Base-by-base conservation (phyloP, 2,329 filamentous ascomycete genomes). In the Pestalotiopsis sp. region DNA sequence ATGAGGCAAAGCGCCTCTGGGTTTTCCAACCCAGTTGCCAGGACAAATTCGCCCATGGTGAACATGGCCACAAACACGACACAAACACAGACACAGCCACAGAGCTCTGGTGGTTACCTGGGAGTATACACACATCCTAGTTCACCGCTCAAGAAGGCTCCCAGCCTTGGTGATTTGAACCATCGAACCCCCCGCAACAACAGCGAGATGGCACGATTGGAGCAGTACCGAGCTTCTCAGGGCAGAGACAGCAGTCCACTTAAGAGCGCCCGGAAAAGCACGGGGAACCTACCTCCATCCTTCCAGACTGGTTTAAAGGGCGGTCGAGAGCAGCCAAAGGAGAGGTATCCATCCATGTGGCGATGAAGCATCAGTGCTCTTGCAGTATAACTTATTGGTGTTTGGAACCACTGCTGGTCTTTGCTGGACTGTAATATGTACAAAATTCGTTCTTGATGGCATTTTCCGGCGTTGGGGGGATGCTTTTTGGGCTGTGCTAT, bases 131-230 rank as follows among this genome's bases (percentile, higher is more conserved):
- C 87, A 5, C 93, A 97, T 78, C 90, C 90, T 5, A 92, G 91
- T 56, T 97, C 93, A 12, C 95, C 95, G 0, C 80, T 98, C 13
- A 92, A 94, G 75, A 97, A 97, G 78, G 86, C 92, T 2, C 83
- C 83, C 14, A 89, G 89, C 84, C 74, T 93, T 82, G 80, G 88
- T 80, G 80, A 92, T 68, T 83, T 89, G 58, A 73, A 80, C 75
- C 73, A 79, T 76, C 64, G 76, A 7, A 86, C 86, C 49, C 88
- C 88, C 1, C 83, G 86, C 58, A 91, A 90, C 73, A 89, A 87
- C 3, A 83, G 86, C 56, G 88, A 91, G 74, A 88, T 90, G 86
- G 89, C 88, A 2, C 85, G 85, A 4, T 77, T 85, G 20, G 88
- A 90, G 76, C 87, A 89, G 77, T 77, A 76, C 65, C 73, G 76